Percentiles rank a stretch among this genome's conserved stretches.
Conservation (phyloP, 345 rosid species). For the Turritis glabra region DNA sequence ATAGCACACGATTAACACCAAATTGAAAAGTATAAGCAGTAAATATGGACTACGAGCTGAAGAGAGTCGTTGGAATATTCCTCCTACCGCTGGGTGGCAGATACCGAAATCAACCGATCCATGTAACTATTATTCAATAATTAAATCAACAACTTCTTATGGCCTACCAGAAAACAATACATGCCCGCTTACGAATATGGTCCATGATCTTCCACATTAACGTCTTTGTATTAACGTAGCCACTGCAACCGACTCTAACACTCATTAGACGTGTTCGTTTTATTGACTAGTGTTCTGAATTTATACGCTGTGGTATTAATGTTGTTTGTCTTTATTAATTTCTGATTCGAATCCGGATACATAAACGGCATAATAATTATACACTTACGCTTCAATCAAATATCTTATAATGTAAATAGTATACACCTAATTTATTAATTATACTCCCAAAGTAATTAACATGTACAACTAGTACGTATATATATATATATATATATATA, state of each 20-base stretch:
- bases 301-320: background rate
- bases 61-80: conserved; percentile 8
- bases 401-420: background rate
- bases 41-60: background rate
- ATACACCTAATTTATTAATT: background rate
- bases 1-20: background rate
- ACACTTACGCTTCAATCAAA: background rate
- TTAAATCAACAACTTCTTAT: conserved; percentile 1
- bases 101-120: background rate
- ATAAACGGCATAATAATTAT: background rate
- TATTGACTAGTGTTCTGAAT: conserved; percentile 11
- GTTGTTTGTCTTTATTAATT: background rate
- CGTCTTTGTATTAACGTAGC: background rate
- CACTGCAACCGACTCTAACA: conserved; percentile 21
- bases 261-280: conserved; percentile 35
- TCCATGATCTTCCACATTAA: conserved; percentile 30
- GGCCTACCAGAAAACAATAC: conserved; percentile 31
- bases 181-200: conserved; percentile 30
- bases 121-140: conserved; percentile 5
- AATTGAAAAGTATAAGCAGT: background rate
- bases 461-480: background rate
- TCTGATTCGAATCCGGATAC: background rate
- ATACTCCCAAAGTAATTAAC: too few relatives aligned
- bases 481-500: too few relatives aligned
- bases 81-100: background rate